A percentile compares a stretch with the other conserved stretches of the same genome.
phyloP scores from a whole-genome alignment of 1,139 yeast genomes.

The Candida neerlandica region DNA sequence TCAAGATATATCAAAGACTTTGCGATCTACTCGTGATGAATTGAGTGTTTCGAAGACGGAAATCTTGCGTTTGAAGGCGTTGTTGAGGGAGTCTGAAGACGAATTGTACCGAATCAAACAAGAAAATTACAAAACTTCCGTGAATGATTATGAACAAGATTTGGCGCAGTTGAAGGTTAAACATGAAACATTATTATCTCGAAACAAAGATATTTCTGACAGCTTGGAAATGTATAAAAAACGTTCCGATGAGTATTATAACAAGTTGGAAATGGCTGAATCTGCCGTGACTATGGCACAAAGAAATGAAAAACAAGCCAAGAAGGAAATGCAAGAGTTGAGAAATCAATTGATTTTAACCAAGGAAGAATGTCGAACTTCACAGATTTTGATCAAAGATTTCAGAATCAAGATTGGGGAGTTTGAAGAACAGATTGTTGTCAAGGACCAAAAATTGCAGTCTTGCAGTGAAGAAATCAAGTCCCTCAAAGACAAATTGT shows the following conservation, averaged over 20 bases:
- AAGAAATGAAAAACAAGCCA: conserved; percentile 61
- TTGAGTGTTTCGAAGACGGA: conserved; percentile 53
- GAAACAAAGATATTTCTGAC: conserved; percentile 53
- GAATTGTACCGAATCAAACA: conserved; percentile 46
- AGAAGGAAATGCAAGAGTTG: conserved; percentile 57
- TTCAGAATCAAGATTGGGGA: conserved; percentile 56
- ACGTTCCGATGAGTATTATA: conserved; percentile 75
- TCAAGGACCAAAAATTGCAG: conserved; percentile 56
- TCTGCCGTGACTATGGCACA: conserved; percentile 64
- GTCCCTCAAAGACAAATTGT: conserved; percentile 52
- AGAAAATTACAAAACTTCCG: conserved; percentile 35
- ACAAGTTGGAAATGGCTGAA: conserved; percentile 79
- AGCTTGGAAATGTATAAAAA: conserved; percentile 64
- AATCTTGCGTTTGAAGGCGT: conserved; percentile 53
- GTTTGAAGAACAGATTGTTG: conserved; percentile 62
- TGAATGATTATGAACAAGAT: conserved; percentile 44
- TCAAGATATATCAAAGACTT: conserved; percentile 56
- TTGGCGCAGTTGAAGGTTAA: conserved; percentile 49
- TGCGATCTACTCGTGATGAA: conserved; percentile 53
- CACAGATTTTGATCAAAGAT: conserved; percentile 60
- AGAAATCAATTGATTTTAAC: conserved; percentile 55
- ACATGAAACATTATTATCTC: conserved; percentile 54
- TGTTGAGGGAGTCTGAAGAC: conserved; percentile 50
- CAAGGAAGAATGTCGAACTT: conserved; percentile 59
- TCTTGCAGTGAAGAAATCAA: conserved; percentile 49